Percentiles rank a stretch among this genome's conserved stretches.
phyloP scores from a whole-genome alignment of 768 basidiomycete species.

The Pluteus cervinus region DNA sequence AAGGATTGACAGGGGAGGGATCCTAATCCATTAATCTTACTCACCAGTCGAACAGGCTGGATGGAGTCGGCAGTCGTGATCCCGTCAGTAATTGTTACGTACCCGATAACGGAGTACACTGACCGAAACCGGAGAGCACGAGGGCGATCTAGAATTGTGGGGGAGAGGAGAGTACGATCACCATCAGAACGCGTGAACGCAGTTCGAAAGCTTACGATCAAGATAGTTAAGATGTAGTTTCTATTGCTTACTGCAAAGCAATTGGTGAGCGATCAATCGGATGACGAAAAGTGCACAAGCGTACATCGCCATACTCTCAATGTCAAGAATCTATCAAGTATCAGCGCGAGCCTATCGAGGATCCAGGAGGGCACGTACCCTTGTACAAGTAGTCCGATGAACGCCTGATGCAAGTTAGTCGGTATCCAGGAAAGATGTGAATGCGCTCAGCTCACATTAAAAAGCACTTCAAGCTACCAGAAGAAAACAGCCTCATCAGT shows the following conservation, averaged over 20 bases:
- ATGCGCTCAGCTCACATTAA: constrained; percentile 35
- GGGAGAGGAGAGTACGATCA: background rate
- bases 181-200: background rate
- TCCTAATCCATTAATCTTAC: no score
- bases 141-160: constrained; percentile 26
- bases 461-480: constrained; percentile 47
- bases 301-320: constrained; percentile 39
- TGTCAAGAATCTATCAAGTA: constrained; percentile 29
- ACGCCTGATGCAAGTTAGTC: constrained; percentile 26
- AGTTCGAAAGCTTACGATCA: constrained; percentile 29
- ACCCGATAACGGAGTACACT: constrained; percentile 9
- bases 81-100: no score
- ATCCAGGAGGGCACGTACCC: constrained; percentile 22
- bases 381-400: constrained; percentile 53
- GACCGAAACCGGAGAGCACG: constrained; percentile 47
- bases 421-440: background rate
- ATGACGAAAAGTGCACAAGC: constrained; percentile 12
- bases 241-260: constrained; percentile 39
- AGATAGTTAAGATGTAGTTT: constrained; percentile 33
- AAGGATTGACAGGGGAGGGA: no score
- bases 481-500: constrained; percentile 1
- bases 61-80: no score
- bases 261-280: background rate
- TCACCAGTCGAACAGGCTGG: constrained; percentile 37
- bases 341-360: background rate